Base-by-base conservation (phyloP, 768 basidiomycete genomes). In the Mycena olivaceomarginata region DNA sequence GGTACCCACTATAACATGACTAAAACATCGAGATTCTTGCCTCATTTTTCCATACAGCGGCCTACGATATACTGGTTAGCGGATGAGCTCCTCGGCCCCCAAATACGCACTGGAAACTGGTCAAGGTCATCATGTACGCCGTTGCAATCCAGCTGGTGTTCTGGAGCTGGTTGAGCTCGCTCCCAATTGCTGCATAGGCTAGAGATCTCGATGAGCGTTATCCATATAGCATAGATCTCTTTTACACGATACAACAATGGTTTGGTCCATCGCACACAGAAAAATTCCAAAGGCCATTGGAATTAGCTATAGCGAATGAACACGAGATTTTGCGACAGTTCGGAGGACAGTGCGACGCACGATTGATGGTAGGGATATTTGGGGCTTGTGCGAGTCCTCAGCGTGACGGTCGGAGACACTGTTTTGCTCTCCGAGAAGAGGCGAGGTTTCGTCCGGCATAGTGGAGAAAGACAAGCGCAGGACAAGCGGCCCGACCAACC, bases 91-190 rank as follows among this genome's bases (percentile, higher is more conserved):
- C 20, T 41, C 1, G 63, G 13, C 18, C 10, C 12, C 20, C 18
- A 75, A 46, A 45, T 37, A 84, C 88, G 60, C 62, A 93, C 92
- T 93, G 93, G 76, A 93, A 91, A 74, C 89, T 91, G 0, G 92
- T 91, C 51, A 91, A 83, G 0, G 92, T 92, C 70, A 94, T 81
- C 85, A 94, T 88, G 80, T 93, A 93, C 0, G 90, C 90, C 0
- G 92, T 93, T 5, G 92, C 90, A 40, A 94, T 91, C 92, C 92
- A 94, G 77, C 92, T 92, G 0, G 92, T 92, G 72, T 90, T 93
- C 76, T 93, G 91, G 5, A 94, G 87, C 81, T 92, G 89, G 8
- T 92, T 88, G 7, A 94, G 84, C 77, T 93, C 92, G 80, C 89
- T 91, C 37, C 91, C 91, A 71, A 92, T 92, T 0, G 89, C 84